Evolutionary conservation across 2,329 filamentous ascomycete species (phyloP).

Genomic region (Fusarium pseudoanthophilum): DNA sequence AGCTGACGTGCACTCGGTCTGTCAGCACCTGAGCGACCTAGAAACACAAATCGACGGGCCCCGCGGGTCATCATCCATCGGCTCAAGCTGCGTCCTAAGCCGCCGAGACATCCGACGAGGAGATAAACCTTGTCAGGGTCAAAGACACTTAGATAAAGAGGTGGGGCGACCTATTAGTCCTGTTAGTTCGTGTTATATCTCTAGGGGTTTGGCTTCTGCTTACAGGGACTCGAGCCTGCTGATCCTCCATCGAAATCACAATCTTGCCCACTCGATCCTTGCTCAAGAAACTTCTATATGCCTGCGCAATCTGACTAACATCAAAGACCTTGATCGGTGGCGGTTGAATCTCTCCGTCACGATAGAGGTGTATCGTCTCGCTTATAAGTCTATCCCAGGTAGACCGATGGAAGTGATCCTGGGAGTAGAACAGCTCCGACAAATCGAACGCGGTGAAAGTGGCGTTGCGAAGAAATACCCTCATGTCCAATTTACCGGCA

Average conservation of each 20-base stretch:
- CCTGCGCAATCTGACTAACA: neutral
- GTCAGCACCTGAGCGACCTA: neutral
- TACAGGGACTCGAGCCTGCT: neutral
- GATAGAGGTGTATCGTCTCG: neutral
- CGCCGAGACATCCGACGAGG: neutral
- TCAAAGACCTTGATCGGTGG: neutral
- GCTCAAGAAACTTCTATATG: neutral
- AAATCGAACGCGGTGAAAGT: neutral
- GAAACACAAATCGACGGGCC: neutral
- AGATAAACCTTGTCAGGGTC: neutral
- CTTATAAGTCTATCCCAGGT: neutral
- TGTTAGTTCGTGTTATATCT: neutral
- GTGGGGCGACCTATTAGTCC: neutral
- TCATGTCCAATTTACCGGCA: neutral
- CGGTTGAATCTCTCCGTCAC: neutral
- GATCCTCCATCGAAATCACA: neutral
- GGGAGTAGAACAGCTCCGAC: neutral
- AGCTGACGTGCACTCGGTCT: neutral
- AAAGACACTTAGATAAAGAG: neutral
- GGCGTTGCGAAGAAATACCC: neutral
- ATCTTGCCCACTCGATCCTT: neutral
- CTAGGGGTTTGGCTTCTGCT: rapidly evolving
- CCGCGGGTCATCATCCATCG: neutral
- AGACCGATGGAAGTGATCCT: neutral
- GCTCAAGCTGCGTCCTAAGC: neutral